A percentile compares a stretch with the other conserved stretches of the same genome.
phyloP scores from a whole-genome alignment of 2,329 filamentous ascomycete species.

The Arthroderma sp. region DNA sequence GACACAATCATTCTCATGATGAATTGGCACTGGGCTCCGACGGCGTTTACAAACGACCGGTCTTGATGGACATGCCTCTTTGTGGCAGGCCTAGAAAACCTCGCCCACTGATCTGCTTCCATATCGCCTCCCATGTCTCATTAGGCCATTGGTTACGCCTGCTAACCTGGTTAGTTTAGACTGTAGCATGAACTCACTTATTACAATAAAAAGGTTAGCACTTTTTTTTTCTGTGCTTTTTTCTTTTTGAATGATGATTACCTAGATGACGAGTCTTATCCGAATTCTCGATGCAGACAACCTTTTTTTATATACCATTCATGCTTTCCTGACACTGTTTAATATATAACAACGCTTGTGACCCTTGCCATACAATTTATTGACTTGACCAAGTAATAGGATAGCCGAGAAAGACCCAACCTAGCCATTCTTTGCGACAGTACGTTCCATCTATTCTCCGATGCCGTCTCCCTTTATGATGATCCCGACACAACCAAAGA shows the following conservation, averaged over 20 bases:
- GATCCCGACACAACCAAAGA: slow-evolving; percentile 68
- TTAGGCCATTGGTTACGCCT: not conserved
- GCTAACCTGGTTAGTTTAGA: not conserved
- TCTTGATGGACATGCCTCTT: slow-evolving; percentile 78
- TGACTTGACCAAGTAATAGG: too few relatives aligned
- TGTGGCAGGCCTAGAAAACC: slow-evolving; percentile 99
- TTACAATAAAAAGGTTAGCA: not conserved
- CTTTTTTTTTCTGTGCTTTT: slow-evolving; percentile 7
- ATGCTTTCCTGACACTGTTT: slow-evolving; percentile 40
- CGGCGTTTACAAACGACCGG: slow-evolving; percentile 38
- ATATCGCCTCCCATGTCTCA: not conserved
- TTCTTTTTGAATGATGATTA: slow-evolving; percentile 34
- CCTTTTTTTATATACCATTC: slow-evolving; percentile 42
- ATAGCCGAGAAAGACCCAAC: too few relatives aligned
- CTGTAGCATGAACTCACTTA: not conserved
- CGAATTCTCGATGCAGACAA: slow-evolving; percentile 50
- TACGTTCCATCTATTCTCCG: not conserved
- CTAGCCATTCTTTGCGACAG: not conserved
- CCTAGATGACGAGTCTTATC: slow-evolving; percentile 55
- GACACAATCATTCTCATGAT: slow-evolving; percentile 35
- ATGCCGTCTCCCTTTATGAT: slow-evolving; percentile 47
- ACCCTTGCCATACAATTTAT: too few relatives aligned
- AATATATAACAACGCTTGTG: not conserved
- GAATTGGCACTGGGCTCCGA: slow-evolving; percentile 98
- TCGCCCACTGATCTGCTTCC: slow-evolving; percentile 69